Evolutionary conservation across 257 asterid species (phyloP).

Genomic region (Solanum tacnaense): DNA sequence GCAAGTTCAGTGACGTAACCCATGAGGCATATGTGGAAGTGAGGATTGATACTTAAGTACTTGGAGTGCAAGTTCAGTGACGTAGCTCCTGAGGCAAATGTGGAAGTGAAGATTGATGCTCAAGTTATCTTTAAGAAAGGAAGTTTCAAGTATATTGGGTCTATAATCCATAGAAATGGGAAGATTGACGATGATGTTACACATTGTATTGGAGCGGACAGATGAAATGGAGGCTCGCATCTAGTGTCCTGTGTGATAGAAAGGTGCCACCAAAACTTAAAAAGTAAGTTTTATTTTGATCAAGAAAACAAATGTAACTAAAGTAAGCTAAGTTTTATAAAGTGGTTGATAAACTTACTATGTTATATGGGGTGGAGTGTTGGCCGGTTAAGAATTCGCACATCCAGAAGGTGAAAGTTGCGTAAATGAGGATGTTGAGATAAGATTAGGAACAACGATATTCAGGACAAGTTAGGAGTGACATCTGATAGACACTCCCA

Average conservation of each 20-base stretch:
- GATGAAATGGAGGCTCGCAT: background rate
- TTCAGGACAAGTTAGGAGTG: background rate
- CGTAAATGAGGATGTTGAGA: background rate
- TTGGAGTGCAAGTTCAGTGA: background rate
- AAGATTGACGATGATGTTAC: background rate
- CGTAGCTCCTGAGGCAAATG: background rate
- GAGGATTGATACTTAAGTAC: background rate
- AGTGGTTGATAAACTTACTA: background rate
- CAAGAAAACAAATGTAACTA: background rate
- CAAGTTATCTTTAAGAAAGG: background rate
- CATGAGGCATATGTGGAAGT: background rate
- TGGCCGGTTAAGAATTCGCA: background rate
- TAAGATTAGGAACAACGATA: background rate
- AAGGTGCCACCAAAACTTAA: background rate
- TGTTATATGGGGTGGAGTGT: background rate
- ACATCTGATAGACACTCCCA: background rate
- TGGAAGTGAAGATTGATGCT: background rate
- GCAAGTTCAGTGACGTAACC: background rate
- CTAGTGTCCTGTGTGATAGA: background rate
- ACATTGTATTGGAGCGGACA: background rate
- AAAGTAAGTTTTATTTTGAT: background rate
- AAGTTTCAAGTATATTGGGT: background rate
- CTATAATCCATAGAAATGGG: background rate
- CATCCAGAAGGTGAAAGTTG: background rate
- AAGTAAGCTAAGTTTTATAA: background rate